Conservation (phyloP, 495 filamentous ascomycete genomes). For the Pyronema domesticum region DNA sequence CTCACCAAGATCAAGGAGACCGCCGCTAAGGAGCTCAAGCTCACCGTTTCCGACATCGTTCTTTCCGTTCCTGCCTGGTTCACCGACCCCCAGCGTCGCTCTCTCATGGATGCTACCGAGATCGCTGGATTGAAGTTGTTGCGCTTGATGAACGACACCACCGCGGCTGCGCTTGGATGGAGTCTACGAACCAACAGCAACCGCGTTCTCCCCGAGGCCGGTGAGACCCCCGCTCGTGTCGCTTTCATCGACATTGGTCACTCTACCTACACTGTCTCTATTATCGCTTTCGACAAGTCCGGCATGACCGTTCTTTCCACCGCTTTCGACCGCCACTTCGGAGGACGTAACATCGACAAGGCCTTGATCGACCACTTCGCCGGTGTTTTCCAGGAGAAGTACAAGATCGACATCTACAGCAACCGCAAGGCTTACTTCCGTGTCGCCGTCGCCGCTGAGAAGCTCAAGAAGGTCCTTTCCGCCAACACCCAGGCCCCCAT, state of each 20-base stretch:
- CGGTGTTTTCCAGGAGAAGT: slow-evolving; percentile 84
- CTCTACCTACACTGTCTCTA: slow-evolving; percentile 82
- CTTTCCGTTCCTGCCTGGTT: slow-evolving; percentile 94
- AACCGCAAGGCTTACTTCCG: slow-evolving; percentile 80
- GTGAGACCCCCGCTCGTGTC: slow-evolving; percentile 86
- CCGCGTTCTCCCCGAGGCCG: slow-evolving; percentile 66
- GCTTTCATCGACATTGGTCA: slow-evolving; percentile 92
- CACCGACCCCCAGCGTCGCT: slow-evolving; percentile 79
- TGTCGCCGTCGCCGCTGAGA: slow-evolving; percentile 76
- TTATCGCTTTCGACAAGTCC: slow-evolving; percentile 95
- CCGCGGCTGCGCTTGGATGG: slow-evolving; percentile 85
- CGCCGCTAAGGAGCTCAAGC: slow-evolving; percentile 67
- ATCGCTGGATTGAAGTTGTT: slow-evolving; percentile 86
- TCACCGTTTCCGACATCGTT: slow-evolving; percentile 88
- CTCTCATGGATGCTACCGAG: slow-evolving; percentile 80
- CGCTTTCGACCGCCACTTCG: slow-evolving; percentile 90
- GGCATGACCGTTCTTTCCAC: slow-evolving; percentile 86
- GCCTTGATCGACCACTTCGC: slow-evolving; percentile 87
- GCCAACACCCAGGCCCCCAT: slow-evolving; percentile 87
- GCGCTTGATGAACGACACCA: slow-evolving; percentile 94
- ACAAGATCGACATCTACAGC: slow-evolving; percentile 72
- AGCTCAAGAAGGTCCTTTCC: slow-evolving; percentile 96
- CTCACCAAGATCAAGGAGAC: slow-evolving; percentile 84
- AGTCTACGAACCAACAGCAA: slow-evolving; percentile 64
- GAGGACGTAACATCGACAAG: slow-evolving; percentile 92